Evolutionary conservation across 164 flowering plant species (phyloP).

Genomic region (Berberis thunbergii): DNA sequence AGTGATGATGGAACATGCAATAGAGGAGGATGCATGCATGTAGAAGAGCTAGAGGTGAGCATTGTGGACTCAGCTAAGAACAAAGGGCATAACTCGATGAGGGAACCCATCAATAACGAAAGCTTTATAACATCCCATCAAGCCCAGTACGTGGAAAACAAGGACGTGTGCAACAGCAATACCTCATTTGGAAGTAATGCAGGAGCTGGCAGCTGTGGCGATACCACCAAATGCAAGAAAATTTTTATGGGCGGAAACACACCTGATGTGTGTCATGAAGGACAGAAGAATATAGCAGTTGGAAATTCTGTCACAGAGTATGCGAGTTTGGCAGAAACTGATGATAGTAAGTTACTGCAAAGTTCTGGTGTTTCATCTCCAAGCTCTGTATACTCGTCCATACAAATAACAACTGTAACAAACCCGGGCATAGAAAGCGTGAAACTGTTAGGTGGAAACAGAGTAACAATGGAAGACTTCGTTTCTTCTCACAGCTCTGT

Average conservation of each 20-base stretch:
- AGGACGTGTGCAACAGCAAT: conserved; percentile 8
- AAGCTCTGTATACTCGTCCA: too few relatives aligned
- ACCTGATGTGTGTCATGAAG: too few relatives aligned
- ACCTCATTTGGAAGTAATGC: neutral
- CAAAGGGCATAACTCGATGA: conserved; percentile 3
- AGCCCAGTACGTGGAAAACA: conserved; percentile 5
- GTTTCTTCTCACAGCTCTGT: conserved; percentile 15
- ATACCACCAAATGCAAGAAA: too few relatives aligned
- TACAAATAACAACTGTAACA: too few relatives aligned
- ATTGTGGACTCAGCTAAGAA: conserved; percentile 5
- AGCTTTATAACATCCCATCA: too few relatives aligned
- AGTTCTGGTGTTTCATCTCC: too few relatives aligned
- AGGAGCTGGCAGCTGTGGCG: neutral
- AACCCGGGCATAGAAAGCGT: neutral
- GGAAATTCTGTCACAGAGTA: too few relatives aligned
- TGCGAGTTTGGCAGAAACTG: too few relatives aligned
- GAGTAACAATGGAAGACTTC: conserved; percentile 9
- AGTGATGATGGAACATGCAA: conserved; percentile 1
- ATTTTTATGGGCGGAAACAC: too few relatives aligned
- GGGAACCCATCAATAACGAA: too few relatives aligned
- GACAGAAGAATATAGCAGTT: too few relatives aligned
- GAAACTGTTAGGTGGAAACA: neutral
- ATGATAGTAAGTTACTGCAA: too few relatives aligned
- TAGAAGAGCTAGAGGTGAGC: conserved; percentile 24
- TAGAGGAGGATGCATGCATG: conserved; percentile 4